These are phyloP conservation scores for Ploettnerulaceae sp. DNA, from an alignment of 2,329 filamentous ascomycete species.

Conservation along the genomic window DNA sequence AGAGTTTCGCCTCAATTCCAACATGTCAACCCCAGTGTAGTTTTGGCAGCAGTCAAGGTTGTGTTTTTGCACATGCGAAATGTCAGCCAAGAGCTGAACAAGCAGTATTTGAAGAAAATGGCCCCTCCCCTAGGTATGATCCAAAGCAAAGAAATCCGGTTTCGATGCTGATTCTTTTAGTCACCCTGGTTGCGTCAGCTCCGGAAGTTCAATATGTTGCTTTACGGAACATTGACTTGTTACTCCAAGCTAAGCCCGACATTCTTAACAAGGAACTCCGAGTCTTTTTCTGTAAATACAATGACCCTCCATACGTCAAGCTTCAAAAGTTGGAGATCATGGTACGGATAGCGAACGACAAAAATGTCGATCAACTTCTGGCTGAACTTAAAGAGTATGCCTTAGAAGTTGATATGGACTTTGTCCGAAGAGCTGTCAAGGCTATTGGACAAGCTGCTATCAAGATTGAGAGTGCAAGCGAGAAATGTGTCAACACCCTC, in stretches of 20 bases:
- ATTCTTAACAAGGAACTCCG: conserved; percentile 96
- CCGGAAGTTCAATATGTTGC: conserved; percentile 98
- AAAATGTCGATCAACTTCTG: conserved; percentile 90
- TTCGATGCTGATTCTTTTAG: conserved; percentile 41
- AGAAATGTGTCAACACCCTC: conserved; percentile 91
- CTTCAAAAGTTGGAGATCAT: conserved; percentile 98
- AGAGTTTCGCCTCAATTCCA: conserved; percentile 95
- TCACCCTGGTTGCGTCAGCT: conserved; percentile 90
- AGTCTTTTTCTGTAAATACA: conserved; percentile 99
- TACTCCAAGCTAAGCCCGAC: conserved; percentile 92
- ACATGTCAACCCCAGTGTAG: conserved; percentile 95
- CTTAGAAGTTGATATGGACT: conserved; percentile 98
- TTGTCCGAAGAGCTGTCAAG: conserved; percentile 87
- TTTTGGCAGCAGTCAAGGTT: conserved; percentile 93
- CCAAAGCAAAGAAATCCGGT: neutral
- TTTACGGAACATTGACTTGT: conserved; percentile 88
- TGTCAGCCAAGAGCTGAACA: conserved; percentile 70
- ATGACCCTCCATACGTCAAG: conserved; percentile 96
- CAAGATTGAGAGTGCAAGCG: conserved; percentile 92
- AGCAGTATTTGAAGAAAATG: conserved; percentile 97
- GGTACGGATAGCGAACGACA: conserved; percentile 97
- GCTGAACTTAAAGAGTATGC: conserved; percentile 97
- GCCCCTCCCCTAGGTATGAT: conserved; percentile 79
- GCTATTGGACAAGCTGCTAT: conserved; percentile 98
- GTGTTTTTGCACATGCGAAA: conserved; percentile 95